Evolutionary conservation across 2,329 filamentous ascomycete species (phyloP), one percentile per base, ranked within the genome.

Genomic region (Paracorniculantispora psalliotae): DNA sequence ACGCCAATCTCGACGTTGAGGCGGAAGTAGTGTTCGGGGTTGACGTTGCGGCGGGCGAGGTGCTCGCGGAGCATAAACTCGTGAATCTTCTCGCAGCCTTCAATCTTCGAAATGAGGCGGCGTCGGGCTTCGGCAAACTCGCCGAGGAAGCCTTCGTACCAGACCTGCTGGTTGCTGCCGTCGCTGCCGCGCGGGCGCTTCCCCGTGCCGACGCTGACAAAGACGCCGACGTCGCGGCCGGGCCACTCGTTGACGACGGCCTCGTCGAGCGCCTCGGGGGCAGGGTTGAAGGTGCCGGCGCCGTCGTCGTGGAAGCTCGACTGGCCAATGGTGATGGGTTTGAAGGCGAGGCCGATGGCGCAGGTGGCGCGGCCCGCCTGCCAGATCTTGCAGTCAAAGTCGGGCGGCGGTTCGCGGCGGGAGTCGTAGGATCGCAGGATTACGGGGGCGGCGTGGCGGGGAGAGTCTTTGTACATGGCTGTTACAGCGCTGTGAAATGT

Each of bases 1-100:
- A 97, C 92, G 1, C 93, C 94, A 17, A 96, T 87, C 69, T 97
- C 92, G 43, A 97, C 94, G 64, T 99, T 99, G n/a, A 97, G 79
- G 8, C 94, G 89, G 72, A 92, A 96, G 76, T 99, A 99, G 71
- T 96, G 91, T 60, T 97, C 92, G 54, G 85, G 83, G 66, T 89
- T 92, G 61, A 97, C 90, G 26, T 88, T 85, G 35, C 92, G 85
- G 71, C 87, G 89, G 7, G 83, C 76, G 23, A 97, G 79, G 64
- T 92, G 85, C 50, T 96, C 89, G 60, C 84, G 85, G 60, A 89
- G 76, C 92, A 97, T 96, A 66, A 85, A 84, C 68, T 91, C 86
- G 71, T 99, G 94, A 2, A 90, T 96, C 63, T 84, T 85, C 72
- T 99, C 94, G 71, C 94, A 99, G 2, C 90, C 92, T 71, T 99